Evolutionary conservation across 768 basidiomycete species (phyloP), one percentile per base, ranked within the genome.

Genomic region (Glaciozyma antarctica): DNA sequence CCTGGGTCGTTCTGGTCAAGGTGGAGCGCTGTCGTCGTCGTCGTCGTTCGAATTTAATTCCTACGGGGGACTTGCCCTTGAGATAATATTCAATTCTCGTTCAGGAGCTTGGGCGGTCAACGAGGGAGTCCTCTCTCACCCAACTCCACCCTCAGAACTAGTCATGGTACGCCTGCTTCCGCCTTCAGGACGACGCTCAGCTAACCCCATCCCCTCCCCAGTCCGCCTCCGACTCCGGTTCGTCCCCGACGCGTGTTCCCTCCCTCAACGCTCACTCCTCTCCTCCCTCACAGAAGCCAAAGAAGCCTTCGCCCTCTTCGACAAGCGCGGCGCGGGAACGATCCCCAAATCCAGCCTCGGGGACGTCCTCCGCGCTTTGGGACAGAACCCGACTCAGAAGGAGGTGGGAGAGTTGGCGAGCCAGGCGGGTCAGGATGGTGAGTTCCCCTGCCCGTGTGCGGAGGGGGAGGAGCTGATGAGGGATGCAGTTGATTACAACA

Each of bases 311-410:
- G 92, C 95, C 53, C 85, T 99, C 41, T 98, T 97, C 77, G 95
- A 99, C 80, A 98, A 98, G 80, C 86, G 86, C 71, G 95, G 95
- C 45, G 89, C 87, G 3, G 41, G 43, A 21, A 82, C 87, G 19
- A 89, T 99, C 38, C 88, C 92, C 0, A 80, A 88, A 5, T 88
- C 92, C 67, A 86, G 86, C 0, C 79, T 99, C 1, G 95, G 95
- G 13, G 94, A 98, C 76, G 83, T 99, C 15, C 79, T 99, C 21
- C 84, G 95, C 52, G 91, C 91, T 0, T 80, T 99, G 5, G 95
- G 95, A 3, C 95, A 98, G 80, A 99, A 99, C 76, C 95, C 95
- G n/a, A 98, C 94, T 0, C 95, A 98, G 76, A 86, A 88, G n/a
- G 93, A 99, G 77, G 92, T 98, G 6, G 83, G 84, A 13, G 87